Evolutionary conservation across 495 filamentous ascomycete genomes (phyloP).

Genomic region (Pseudoneurospora amorphoporcata): DNA sequence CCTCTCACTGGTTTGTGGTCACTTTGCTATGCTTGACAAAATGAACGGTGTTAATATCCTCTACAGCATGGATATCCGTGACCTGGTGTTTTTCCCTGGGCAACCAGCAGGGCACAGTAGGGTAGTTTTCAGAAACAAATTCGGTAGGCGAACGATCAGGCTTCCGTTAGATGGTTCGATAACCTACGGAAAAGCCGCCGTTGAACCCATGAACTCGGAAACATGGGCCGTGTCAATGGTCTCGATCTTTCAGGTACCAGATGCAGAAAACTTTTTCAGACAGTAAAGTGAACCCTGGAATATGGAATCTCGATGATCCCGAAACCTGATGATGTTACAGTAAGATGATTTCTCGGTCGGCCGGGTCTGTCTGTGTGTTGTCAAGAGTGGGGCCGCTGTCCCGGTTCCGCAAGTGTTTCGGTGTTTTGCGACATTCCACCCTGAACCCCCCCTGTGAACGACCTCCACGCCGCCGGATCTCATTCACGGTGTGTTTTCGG

Average conservation of each 20-base stretch:
- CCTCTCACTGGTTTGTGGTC: background rate
- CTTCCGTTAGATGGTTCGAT: background rate
- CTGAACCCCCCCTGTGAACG: background rate
- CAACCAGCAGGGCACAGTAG: background rate
- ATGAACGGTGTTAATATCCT: background rate
- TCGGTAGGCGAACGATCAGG: background rate
- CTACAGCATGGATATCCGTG: background rate
- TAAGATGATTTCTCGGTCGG: background rate
- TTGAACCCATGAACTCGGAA: background rate
- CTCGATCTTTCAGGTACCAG: background rate
- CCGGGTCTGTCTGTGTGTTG: background rate
- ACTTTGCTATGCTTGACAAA: background rate
- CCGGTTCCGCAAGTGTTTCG: background rate
- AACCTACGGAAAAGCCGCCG: background rate
- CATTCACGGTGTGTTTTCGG: background rate
- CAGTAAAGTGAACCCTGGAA: background rate
- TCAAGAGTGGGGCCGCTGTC: background rate
- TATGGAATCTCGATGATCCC: background rate
- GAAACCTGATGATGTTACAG: background rate
- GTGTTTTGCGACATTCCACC: background rate
- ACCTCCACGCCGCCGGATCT: background rate
- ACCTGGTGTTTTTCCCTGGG: background rate
- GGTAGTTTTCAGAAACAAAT: background rate
- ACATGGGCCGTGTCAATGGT: background rate
- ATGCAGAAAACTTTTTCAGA: background rate